A percentile compares a stretch with the other conserved stretches of the same genome.
Evolutionary conservation across 768 basidiomycete species (phyloP).

Genomic region (Mycena epipterygia): DNA sequence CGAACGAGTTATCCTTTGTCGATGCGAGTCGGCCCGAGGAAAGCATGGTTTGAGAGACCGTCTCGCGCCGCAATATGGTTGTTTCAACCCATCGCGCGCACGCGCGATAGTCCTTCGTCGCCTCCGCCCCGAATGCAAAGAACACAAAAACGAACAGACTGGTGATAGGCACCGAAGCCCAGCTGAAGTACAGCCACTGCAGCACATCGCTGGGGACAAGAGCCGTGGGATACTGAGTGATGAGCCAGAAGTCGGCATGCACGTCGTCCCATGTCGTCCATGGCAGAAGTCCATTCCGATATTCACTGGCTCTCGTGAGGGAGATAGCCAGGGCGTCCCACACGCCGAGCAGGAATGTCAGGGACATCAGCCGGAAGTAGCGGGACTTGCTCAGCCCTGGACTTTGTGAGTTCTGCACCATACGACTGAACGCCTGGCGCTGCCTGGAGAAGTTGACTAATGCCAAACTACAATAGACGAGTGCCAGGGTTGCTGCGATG

Average conservation of each 20-base stretch:
- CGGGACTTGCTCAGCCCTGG: not conserved
- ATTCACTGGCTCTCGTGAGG: not conserved
- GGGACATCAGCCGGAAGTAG: not conserved
- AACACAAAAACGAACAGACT: constrained; percentile 13
- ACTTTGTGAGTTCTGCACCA: not conserved
- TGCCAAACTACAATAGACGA: not conserved
- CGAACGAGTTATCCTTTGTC: no score
- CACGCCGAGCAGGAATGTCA: not conserved
- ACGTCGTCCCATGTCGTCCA: constrained; percentile 22
- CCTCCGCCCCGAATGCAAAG: constrained; percentile 13
- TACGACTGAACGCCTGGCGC: not conserved
- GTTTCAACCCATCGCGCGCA: not conserved
- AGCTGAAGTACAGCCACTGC: constrained; percentile 11
- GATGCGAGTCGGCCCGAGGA: not conserved
- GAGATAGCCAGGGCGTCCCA: constrained; percentile 8
- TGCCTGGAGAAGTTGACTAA: constrained; percentile 1
- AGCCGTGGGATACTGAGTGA: not conserved
- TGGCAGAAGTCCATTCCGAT: not conserved
- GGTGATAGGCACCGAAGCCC: constrained; percentile 11
- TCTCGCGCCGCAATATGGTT: not conserved
- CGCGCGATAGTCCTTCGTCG: not conserved
- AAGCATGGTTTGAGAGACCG: not conserved
- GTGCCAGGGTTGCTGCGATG: not conserved
- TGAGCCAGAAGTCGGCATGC: constrained; percentile 12
- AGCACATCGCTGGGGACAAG: not conserved